These are phyloP conservation scores for Cordyceps tenuipes DNA, from an alignment of 2,329 filamentous ascomycete species.

Conservation along the genomic window DNA sequence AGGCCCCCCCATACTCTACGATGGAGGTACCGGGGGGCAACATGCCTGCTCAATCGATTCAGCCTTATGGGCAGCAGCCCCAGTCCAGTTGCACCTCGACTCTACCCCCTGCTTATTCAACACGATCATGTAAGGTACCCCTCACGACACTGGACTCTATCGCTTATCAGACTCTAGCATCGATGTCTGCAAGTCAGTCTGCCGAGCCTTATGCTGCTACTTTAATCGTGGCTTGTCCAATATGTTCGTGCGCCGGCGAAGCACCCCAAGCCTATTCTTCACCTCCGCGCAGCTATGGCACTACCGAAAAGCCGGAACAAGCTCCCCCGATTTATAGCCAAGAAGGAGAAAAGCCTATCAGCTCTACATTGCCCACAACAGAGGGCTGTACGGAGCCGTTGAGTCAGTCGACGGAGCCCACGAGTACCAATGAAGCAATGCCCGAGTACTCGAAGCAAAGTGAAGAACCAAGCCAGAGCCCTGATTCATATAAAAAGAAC, in stretches of 20 bases:
- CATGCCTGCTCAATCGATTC: not conserved
- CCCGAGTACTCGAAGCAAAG: not conserved
- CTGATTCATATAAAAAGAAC: not conserved
- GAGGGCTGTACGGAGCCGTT: not conserved
- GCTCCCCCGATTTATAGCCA: not conserved
- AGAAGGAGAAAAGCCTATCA: not conserved
- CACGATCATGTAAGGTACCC: not conserved
- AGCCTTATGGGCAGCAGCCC: not conserved
- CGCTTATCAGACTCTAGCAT: not conserved
- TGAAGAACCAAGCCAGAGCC: not conserved
- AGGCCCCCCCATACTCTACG: not conserved
- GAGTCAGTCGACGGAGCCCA: not conserved
- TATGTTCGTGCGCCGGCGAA: constrained; percentile 1
- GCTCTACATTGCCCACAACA: not conserved
- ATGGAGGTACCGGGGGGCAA: not conserved
- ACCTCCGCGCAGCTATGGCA: no score
- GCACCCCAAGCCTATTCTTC: not conserved
- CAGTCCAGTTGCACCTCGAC: not conserved
- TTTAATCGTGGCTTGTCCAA: not conserved
- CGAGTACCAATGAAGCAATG: not conserved
- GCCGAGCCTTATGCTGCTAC: not conserved
- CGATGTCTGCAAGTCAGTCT: not conserved
- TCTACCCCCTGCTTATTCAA: constrained; percentile 1
- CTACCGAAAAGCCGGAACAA: not conserved
- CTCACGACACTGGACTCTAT: not conserved